Evolutionary conservation across 2,329 filamentous ascomycete genomes (phyloP).

Genomic region (Hypoxylon sp.): DNA sequence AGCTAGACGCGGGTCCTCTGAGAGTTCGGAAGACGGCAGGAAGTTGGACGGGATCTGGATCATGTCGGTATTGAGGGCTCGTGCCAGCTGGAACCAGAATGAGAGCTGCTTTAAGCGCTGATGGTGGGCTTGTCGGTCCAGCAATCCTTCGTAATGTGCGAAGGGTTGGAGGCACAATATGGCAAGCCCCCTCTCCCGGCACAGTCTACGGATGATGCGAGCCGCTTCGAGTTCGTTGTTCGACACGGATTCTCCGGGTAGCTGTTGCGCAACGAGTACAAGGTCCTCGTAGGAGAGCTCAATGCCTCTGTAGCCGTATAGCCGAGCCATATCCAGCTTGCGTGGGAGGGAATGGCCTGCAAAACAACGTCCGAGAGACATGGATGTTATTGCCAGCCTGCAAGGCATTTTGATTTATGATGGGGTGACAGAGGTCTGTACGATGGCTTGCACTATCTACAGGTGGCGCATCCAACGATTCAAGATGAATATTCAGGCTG

Average conservation of each 20-base stretch:
- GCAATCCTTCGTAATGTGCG: constrained; percentile 81
- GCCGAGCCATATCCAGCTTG: constrained; percentile 78
- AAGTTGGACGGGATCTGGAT: constrained; percentile 83
- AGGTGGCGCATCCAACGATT: not conserved
- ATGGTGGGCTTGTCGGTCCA: constrained; percentile 72
- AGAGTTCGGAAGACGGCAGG: constrained; percentile 64
- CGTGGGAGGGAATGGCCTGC: constrained; percentile 76
- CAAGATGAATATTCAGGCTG: constrained; percentile 5
- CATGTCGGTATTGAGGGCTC: constrained; percentile 76
- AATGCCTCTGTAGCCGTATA: constrained; percentile 76
- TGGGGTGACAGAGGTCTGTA: not conserved
- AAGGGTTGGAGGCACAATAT: constrained; percentile 83
- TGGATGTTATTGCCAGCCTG: constrained; percentile 79
- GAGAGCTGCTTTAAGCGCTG: constrained; percentile 73
- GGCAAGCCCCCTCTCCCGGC: constrained; percentile 66
- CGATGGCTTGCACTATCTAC: constrained; percentile 1
- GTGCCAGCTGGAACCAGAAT: constrained; percentile 78
- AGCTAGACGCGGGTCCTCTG: constrained; percentile 68
- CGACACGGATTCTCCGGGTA: constrained; percentile 59
- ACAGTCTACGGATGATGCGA: constrained; percentile 69
- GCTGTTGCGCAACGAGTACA: constrained; percentile 67
- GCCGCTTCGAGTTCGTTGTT: constrained; percentile 72
- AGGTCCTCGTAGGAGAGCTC: constrained; percentile 87
- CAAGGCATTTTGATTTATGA: constrained; percentile 62
- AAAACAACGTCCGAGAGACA: constrained; percentile 79